Conservation (phyloP, 73 alveolate species). For the Uronychia binucleata region DNA sequence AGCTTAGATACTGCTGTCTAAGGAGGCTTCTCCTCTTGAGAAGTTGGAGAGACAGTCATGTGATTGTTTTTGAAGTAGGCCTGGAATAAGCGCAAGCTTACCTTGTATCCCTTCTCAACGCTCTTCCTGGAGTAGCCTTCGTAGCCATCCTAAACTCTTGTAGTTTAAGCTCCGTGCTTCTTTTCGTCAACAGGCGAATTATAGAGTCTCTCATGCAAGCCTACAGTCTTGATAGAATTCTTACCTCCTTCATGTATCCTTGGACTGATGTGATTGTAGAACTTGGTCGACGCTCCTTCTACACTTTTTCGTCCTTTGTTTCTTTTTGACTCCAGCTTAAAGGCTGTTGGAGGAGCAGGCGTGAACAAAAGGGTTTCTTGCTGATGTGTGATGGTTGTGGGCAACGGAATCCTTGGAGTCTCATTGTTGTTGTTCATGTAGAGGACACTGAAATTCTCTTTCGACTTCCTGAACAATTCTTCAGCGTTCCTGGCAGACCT, state of each 20-base stretch:
- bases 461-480: neutral
- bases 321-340: neutral
- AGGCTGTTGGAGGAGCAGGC: neutral
- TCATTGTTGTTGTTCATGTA: neutral
- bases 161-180: too few relatives aligned
- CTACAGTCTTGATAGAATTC: too few relatives aligned
- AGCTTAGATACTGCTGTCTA: neutral
- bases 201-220: too few relatives aligned
- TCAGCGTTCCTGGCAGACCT: neutral
- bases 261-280: neutral
- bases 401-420: neutral
- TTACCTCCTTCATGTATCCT: neutral
- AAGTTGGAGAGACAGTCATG: neutral
- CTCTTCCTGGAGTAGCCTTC: neutral
- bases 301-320: neutral
- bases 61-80: neutral
- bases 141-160: too few relatives aligned
- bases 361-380: neutral
- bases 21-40: neutral
- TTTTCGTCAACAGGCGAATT: too few relatives aligned
- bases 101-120: neutral
- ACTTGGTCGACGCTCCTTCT: neutral
- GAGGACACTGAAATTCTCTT: neutral
- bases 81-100: neutral
- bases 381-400: neutral